phyloP scores from a whole-genome alignment of 2,329 filamentous ascomycete species.

The Neofusicoccum sp. region DNA sequence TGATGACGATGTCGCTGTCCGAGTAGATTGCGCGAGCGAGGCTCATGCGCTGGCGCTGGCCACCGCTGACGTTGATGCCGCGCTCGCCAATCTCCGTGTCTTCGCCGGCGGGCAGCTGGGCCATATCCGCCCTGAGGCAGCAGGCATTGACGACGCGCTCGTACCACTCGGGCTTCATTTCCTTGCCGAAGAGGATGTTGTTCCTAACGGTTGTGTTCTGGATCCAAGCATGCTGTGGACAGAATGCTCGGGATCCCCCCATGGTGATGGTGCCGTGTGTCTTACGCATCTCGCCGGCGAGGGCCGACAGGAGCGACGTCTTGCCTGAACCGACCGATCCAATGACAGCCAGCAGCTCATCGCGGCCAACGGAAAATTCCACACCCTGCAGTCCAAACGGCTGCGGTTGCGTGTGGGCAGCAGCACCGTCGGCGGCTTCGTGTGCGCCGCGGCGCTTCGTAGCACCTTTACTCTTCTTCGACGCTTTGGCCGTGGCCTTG shows the following conservation, averaged over 20 bases:
- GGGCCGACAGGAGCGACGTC: constrained; percentile 76
- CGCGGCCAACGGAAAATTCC: constrained; percentile 64
- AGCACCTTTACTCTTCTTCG: constrained; percentile 33
- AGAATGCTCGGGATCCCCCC: constrained; percentile 49
- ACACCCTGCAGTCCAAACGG: constrained; percentile 56
- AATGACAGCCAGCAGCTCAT: constrained; percentile 75
- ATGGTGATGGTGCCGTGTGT: constrained; percentile 69
- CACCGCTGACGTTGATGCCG: constrained; percentile 84
- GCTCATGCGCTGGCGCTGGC: constrained; percentile 74
- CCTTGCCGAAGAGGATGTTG: constrained; percentile 84
- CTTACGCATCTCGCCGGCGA: constrained; percentile 86
- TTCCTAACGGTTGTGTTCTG: constrained; percentile 80
- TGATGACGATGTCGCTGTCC: constrained; percentile 71
- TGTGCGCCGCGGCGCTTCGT: constrained; percentile 51
- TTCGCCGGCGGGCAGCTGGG: constrained; percentile 82
- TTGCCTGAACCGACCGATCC: constrained; percentile 81
- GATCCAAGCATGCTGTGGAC: constrained; percentile 64
- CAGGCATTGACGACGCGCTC: constrained; percentile 74
- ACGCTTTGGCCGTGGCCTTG: constrained; percentile 34
- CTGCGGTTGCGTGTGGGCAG: constrained; percentile 34
- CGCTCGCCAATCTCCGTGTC: constrained; percentile 84
- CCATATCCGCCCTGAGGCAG: constrained; percentile 74
- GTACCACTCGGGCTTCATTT: constrained; percentile 70
- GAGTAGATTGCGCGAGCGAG: constrained; percentile 81
- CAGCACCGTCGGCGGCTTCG: constrained; percentile 31